A percentile compares a stretch with the other conserved stretches of the same genome.
phyloP scores from a whole-genome alignment of 2,329 filamentous ascomycete species.

The Aspergillus ochraceus region DNA sequence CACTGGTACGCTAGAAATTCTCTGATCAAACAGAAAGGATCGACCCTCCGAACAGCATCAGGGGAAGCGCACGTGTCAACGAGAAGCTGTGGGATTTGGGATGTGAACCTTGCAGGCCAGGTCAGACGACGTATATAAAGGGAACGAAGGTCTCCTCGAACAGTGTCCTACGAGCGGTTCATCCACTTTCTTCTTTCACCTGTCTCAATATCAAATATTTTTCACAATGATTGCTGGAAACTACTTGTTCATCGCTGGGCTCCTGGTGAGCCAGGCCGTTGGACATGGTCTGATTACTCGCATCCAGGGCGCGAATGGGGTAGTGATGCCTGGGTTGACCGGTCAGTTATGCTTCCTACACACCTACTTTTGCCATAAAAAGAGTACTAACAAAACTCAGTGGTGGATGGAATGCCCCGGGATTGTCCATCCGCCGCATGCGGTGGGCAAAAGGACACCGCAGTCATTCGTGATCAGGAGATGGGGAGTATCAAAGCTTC shows the following conservation, averaged over 20 bases:
- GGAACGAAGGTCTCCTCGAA: no score
- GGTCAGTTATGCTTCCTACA: slow-evolving; percentile 31
- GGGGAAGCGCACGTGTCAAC: no score
- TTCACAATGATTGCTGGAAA: neutral
- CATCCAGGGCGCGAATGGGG: slow-evolving; percentile 61
- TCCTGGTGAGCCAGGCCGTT: slow-evolving; percentile 41
- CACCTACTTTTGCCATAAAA: neutral
- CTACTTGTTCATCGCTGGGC: neutral
- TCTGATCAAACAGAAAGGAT: no score
- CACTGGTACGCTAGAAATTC: neutral
- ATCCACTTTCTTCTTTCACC: neutral
- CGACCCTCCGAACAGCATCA: no score
- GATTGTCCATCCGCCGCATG: slow-evolving; percentile 63
- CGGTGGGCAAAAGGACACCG: slow-evolving; percentile 68
- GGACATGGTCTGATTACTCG: slow-evolving; percentile 61
- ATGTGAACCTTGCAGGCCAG: no score
- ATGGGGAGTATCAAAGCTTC: slow-evolving; percentile 55
- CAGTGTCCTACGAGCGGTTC: neutral
- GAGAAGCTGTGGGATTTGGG: no score
- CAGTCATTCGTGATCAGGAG: slow-evolving; percentile 65
- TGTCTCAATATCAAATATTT: neutral
- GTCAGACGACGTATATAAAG: no score
- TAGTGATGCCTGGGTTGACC: slow-evolving; percentile 62
- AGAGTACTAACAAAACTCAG: slow-evolving; percentile 30
- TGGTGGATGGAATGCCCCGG: slow-evolving; percentile 66